Evolutionary conservation across 2,329 filamentous ascomycete genomes (phyloP), one percentile per base, ranked within the genome.

Genomic region (Lomentospora prolificans): DNA sequence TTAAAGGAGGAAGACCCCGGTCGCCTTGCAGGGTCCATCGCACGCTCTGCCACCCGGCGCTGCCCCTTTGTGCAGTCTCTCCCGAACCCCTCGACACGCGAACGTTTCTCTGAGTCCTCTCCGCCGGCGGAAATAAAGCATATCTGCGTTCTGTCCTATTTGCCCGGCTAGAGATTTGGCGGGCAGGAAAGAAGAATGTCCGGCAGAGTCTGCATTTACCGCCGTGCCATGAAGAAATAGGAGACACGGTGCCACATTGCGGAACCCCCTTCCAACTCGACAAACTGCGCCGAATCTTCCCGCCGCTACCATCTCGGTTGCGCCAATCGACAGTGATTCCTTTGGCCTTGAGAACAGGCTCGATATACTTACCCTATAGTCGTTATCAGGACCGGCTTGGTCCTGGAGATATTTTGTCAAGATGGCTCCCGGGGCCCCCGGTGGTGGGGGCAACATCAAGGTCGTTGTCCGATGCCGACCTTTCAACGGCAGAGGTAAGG

Each of bases 381-480:
- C 44, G 17, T 25, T 25, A 12, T 22, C 19, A 44, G 53, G 53
- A 55, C 53, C 53, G 53, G 8, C 12, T 22, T 33, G 53, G 41
- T 50, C 39, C 53, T 19, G 25, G 33, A 55, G 6, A 28, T 9
- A 51, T 30, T 22, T 19, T 17, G 28, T 17, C 53, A 55, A 24
- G 25, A 50, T 50, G 41, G 55, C 50, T 30, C 55, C 51, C 12
- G 31, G 30, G 30, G 31, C 25, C 24, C 27, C 76, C 59, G 75
- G 81, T 64, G 89, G 89, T 67, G 90, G 88, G 74, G 91, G 94
- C 69, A 99, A 99, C 69, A 99, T 99, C 72, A 99, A 99, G 85
- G 94, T 99, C 76, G 94, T 99, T 78, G 94, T 99, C 77, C 85
- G 94, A 75, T 86, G 88, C 65, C 84, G 94, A 69, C 94, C 94